Percentiles rank a stretch among this genome's conserved stretches.
Conservation (phyloP, 2,329 filamentous ascomycete genomes). For the Xylaria sp. region DNA sequence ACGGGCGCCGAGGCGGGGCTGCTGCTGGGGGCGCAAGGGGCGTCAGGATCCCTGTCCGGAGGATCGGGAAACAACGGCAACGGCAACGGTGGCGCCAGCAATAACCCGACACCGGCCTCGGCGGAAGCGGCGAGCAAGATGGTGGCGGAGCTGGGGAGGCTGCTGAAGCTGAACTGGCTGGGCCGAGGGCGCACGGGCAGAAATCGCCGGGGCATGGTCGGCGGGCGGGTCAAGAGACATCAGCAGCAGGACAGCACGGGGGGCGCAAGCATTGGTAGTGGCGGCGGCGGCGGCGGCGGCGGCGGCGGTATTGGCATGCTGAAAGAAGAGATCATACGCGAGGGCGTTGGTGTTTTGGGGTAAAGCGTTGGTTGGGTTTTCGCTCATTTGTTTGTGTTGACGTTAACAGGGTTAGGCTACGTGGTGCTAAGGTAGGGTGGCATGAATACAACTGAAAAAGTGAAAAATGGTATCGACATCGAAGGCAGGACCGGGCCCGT, state of each 20-base stretch:
- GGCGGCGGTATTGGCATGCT: constrained; percentile 1
- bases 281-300: not conserved
- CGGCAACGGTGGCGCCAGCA: not conserved
- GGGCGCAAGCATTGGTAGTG: too few species aligned
- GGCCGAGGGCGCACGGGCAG: constrained; percentile 86
- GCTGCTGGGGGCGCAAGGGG: too few species aligned
- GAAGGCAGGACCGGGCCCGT: not conserved
- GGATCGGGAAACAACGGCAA: not conserved
- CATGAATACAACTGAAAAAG: not conserved
- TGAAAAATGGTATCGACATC: not conserved
- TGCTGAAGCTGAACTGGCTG: constrained; percentile 96
- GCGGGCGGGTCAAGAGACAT: constrained; percentile 58
- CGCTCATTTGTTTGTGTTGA: too few species aligned
- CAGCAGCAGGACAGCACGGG: constrained; percentile 37
- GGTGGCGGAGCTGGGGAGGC: constrained; percentile 81
- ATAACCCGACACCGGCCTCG: constrained; percentile 22
- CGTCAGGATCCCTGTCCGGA: too few species aligned
- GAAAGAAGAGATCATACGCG: constrained; percentile 30
- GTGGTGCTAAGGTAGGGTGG: too few species aligned
- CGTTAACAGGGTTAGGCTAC: not conserved
- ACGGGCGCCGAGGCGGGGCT: constrained; percentile 24
- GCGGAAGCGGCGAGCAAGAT: constrained; percentile 72
- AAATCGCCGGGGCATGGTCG: constrained; percentile 88
- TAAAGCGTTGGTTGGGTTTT: not conserved
- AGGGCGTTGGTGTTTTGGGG: constrained; percentile 33